phyloP scores from a whole-genome alignment of 306 rosid genomes.

The Alnus rubra region DNA sequence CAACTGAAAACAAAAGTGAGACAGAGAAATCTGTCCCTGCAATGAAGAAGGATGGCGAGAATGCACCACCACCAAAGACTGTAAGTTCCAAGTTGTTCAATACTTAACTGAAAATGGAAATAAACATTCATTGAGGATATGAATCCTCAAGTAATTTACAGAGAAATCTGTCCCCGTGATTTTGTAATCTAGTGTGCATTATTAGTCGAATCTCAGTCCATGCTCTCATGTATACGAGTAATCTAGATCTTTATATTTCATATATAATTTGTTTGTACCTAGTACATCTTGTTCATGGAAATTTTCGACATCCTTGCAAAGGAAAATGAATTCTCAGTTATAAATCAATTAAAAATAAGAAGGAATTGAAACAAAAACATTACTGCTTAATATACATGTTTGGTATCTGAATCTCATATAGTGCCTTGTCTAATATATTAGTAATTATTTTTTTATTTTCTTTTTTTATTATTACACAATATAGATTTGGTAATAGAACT shows the following conservation, averaged over 20 bases:
- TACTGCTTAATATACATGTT: neutral
- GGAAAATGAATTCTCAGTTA: neutral
- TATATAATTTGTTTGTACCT: neutral
- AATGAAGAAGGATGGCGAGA: constrained; percentile 69
- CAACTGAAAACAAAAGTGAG: constrained; percentile 64
- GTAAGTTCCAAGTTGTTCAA: constrained; percentile 45
- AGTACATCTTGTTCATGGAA: neutral
- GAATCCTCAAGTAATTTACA: neutral
- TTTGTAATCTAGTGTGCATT: neutral
- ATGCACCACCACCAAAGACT: constrained; percentile 55
- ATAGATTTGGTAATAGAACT: neutral
- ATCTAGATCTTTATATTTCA: neutral
- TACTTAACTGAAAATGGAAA: constrained; percentile 1
- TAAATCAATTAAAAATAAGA: neutral
- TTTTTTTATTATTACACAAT: neutral
- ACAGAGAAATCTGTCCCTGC: constrained; percentile 59
- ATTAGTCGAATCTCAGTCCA: neutral
- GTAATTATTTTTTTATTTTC: neutral
- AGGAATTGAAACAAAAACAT: neutral
- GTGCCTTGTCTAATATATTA: neutral
- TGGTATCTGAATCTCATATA: neutral
- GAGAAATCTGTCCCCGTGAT: neutral
- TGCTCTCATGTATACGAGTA: neutral
- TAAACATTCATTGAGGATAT: neutral
- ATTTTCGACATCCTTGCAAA: neutral